Base-by-base conservation (phyloP, 2,329 filamentous ascomycete species). In the Coleophoma cylindrospora region DNA sequence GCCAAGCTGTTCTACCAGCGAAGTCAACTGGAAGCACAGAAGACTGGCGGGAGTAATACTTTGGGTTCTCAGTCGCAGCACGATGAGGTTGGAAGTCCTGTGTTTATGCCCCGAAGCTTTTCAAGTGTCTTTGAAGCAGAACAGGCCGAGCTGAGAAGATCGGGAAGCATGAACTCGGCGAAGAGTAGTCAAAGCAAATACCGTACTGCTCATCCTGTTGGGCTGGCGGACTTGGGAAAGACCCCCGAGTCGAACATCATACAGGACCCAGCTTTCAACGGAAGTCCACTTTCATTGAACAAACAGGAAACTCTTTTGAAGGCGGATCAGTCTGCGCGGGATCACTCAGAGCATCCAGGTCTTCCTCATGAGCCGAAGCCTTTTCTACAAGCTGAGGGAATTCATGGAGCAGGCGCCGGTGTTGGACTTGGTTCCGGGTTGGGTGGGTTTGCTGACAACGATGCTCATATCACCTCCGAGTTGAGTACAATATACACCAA, bases 1-100 rank as follows among this genome's bases (percentile, higher is more conserved):
- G 89, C 92, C 52, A 97, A 96, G 69, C 79, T 96, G 55, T 95
- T 97, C 72, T 99, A 96, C 68, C 92, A 96, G 71, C 80, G 89
- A 57, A 91, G 89, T 68, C 88, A 91, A 68, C 74, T 84, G 51
- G 86, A 66, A 34, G 55, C 59, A 12, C 60, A 64, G 27, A 64
- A 59, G 51, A 58, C 61, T n/a, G 62, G 62, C 13, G 57, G 61
- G 15, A 64, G 58, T 41, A 63, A 60, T 52, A 63, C 61, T 62
- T 61, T 55, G 19, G 59, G 57, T 47, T 61, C 60, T 10, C 61
- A 63, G 50, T 61, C 60, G 12, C 61, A 63, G 50, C 52, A 53
- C 38, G 61, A 58, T 14, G 52, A 57, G 17, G 55, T 58, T n/a
- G 59, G 56, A 13, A 66, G 64, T 45, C 64, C 64, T 12, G 49